Conservation (phyloP, 257 asterid genomes). For the Ocimum tenuiflorum region DNA sequence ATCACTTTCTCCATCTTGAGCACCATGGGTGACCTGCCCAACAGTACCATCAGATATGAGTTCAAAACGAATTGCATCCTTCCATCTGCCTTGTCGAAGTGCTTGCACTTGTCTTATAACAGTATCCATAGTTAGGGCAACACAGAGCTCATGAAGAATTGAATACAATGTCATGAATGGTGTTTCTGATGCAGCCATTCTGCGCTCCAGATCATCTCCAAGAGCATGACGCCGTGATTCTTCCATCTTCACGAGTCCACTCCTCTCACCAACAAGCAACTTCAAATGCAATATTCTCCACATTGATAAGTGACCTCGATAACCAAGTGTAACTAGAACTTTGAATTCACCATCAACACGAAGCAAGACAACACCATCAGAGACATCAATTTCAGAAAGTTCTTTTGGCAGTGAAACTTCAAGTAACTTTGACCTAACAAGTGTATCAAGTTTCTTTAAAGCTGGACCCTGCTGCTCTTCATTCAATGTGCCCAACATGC, state of each 20-base stretch:
- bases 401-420: constrained; percentile 82
- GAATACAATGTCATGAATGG: constrained; percentile 74
- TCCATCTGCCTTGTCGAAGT: constrained; percentile 94
- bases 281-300: constrained; percentile 98
- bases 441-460: constrained; percentile 69
- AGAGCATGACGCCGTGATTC: constrained; percentile 84
- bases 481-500: constrained; percentile 58
- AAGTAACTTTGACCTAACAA: constrained; percentile 83
- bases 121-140: constrained; percentile 95
- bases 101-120: constrained; percentile 87
- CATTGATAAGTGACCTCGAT: constrained; percentile 91
- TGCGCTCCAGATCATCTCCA: constrained; percentile 96
- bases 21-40: constrained; percentile 55
- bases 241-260: constrained; percentile 77
- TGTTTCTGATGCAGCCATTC: constrained; percentile 90
- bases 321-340: constrained; percentile 93
- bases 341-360: constrained; percentile 92
- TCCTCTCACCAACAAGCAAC: constrained; percentile 88
- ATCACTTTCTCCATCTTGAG: constrained; percentile 84
- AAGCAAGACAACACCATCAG: constrained; percentile 85
- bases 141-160: constrained; percentile 85
- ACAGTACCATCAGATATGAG: constrained; percentile 77
- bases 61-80: constrained; percentile 95
- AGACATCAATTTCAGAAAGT: constrained; percentile 57
- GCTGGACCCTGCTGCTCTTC: constrained; percentile 76